Evolutionary conservation across 495 filamentous ascomycete genomes (phyloP).

Genomic region (Parathielavia appendiculata): DNA sequence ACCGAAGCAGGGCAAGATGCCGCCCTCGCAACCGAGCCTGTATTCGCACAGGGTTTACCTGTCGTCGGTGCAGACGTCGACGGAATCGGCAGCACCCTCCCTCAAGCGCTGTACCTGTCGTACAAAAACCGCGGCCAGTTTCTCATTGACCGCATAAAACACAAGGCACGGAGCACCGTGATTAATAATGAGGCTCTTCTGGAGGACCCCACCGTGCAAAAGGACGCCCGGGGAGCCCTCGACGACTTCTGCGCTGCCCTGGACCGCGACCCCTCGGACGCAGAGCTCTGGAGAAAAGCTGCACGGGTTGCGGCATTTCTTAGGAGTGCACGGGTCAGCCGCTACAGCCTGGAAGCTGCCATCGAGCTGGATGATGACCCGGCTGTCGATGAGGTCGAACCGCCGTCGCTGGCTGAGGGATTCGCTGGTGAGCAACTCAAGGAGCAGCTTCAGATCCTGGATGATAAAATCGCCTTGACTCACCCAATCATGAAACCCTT

Average conservation of each 20-base stretch:
- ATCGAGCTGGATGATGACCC: slow-evolving; percentile 78
- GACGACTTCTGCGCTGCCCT: slow-evolving; percentile 67
- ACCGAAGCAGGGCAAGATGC: slow-evolving; percentile 56
- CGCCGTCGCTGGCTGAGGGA: slow-evolving; percentile 76
- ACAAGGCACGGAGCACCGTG: slow-evolving; percentile 38
- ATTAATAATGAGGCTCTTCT: slow-evolving; percentile 32
- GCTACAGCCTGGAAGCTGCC: slow-evolving; percentile 88
- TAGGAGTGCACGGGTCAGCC: slow-evolving; percentile 66
- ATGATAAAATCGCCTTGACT: slow-evolving; percentile 65
- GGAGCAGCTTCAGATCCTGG: slow-evolving; percentile 57
- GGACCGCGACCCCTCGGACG: slow-evolving; percentile 84
- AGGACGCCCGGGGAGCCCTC: slow-evolving; percentile 47
- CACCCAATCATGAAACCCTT: slow-evolving; percentile 62
- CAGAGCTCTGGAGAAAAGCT: slow-evolving; percentile 87
- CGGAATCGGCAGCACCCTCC: slow-evolving; percentile 69
- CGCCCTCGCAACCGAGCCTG: slow-evolving; percentile 33
- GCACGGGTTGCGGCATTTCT: slow-evolving; percentile 72
- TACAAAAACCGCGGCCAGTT: slow-evolving; percentile 96
- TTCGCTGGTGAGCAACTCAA: slow-evolving; percentile 77
- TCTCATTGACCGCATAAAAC: slow-evolving; percentile 63
- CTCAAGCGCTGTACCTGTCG: slow-evolving; percentile 84
- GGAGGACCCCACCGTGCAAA: slow-evolving; percentile 36
- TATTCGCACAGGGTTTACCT: slow-evolving; percentile 38
- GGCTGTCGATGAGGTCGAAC: slow-evolving; percentile 63
- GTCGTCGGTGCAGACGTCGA: slow-evolving; percentile 51